A percentile compares a stretch with the other conserved stretches of the same genome.
Evolutionary conservation across 164 flowering plant species (phyloP).

Genomic region (Malania oleifera): DNA sequence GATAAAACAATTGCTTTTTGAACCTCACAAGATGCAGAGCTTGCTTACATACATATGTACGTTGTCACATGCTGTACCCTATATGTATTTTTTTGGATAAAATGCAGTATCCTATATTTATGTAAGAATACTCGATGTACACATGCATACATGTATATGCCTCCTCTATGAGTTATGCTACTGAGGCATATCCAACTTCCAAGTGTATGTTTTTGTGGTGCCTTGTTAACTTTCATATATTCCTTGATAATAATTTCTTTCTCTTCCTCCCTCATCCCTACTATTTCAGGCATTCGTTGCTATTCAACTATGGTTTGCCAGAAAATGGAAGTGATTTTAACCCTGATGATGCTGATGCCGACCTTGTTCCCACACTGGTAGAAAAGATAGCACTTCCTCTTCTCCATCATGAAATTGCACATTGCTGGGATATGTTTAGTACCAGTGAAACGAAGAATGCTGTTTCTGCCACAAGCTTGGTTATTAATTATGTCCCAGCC

Average conservation of each 20-base stretch:
- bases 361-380: slow-evolving; percentile 81
- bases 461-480: slow-evolving; percentile 67
- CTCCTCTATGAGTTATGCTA: no score
- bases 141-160: no score
- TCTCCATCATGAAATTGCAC: slow-evolving; percentile 74
- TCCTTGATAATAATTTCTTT: not conserved
- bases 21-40: no score
- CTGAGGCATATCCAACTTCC: no score
- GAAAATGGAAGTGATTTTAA: slow-evolving; percentile 46
- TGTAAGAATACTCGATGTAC: no score
- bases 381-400: slow-evolving; percentile 88
- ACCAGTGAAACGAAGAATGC: slow-evolving; percentile 71
- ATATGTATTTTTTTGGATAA: no score
- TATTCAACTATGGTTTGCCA: slow-evolving; percentile 70
- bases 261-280: no score
- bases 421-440: slow-evolving; percentile 94
- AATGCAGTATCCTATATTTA: no score
- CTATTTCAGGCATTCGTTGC: slow-evolving; percentile 78
- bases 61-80: no score
- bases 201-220: not conserved
- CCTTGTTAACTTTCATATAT: not conserved
- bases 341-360: slow-evolving; percentile 69
- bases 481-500: slow-evolving; percentile 58
- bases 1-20: not conserved
- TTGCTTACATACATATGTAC: no score